Base-by-base conservation (phyloP, 2,329 filamentous ascomycete genomes). In the Fonsecaea nubica region DNA sequence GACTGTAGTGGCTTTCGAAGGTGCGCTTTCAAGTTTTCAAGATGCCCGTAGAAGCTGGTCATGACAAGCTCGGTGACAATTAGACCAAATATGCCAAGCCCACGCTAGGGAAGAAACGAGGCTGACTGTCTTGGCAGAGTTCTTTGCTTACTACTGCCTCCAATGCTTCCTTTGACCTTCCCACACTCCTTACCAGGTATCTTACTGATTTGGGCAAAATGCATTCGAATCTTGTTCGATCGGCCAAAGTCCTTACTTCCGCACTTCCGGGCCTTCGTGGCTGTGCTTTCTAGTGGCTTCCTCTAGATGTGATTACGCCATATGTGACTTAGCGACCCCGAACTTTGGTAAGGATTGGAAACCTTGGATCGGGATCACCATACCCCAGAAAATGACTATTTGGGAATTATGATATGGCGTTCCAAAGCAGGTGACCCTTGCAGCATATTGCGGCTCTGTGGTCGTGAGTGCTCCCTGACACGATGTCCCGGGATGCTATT, bases 21-120 rank as follows among this genome's bases (percentile, higher is more conserved):
- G 25, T 25, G 40, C 18, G 45, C 6, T 50, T 50, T 50, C 45
- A 50, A 50, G 45, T 13, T 50, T n/a, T n/a, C 21, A 33, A 50
- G 21, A 18, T 30, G 57, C 21, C 2, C 10, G 18, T 48, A 10
- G 18, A 48, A 59, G 45, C 45, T 50, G 10, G 35, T 12, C 7
- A 7, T 6, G 40, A n/a, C 45, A 50, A 50, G 45, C 45, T 50
- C 12, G 45, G 21, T 50, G 18, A 10, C 21, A 50, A 50, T 50
- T 25, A 25, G 45, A 50, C 45, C 25, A 50, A 50, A 50, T 50
- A 50, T 50, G 45, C 45, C 45, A 50, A 50, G 45, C 25, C 38
- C 10, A 18, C 42, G 42, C 42, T 18, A 21, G 42, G 1, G 42
- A 48, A 48, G 42, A 18, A 18, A 10, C 42, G n/a, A 48, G 42